These are phyloP conservation scores for Fusarium sp. DNA, from an alignment of 2,329 filamentous ascomycete species.

Conservation along the genomic window DNA sequence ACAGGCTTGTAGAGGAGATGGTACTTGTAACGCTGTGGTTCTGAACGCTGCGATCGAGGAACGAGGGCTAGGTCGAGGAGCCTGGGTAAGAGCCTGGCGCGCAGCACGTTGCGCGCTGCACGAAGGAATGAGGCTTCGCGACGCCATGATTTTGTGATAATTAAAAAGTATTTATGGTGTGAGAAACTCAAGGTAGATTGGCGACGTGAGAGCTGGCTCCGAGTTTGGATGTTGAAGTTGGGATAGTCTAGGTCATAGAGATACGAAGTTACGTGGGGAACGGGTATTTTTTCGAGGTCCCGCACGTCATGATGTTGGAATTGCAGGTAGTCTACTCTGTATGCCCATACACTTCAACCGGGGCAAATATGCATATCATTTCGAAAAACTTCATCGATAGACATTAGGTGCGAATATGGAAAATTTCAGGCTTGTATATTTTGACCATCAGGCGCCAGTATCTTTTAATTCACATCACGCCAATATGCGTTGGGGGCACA, in stretches of 20 bases:
- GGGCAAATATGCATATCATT: not conserved
- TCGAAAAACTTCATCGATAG: not conserved
- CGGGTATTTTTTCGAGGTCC: conserved; percentile 42
- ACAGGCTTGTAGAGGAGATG: conserved; percentile 1
- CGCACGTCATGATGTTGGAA: conserved; percentile 45
- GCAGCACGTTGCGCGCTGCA: conserved; percentile 37
- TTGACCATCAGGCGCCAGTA: conserved; percentile 24
- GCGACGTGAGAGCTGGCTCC: not conserved
- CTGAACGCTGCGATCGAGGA: conserved; percentile 30
- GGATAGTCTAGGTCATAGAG: conserved; percentile 6
- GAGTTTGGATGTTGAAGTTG: conserved; percentile 7
- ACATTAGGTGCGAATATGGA: not conserved
- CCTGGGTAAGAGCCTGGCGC: conserved; percentile 36
- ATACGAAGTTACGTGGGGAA: conserved; percentile 38
- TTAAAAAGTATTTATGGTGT: not conserved
- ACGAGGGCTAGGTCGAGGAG: conserved; percentile 14
- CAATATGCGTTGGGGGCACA: conserved; percentile 1
- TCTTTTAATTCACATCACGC: conserved; percentile 31
- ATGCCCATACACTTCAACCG: not conserved
- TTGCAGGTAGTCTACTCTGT: not conserved
- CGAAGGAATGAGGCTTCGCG: conserved; percentile 40
- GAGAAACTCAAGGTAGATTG: not conserved
- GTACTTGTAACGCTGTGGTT: conserved; percentile 5
- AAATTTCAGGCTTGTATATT: conserved; percentile 21
- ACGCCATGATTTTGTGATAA: conserved; percentile 25